These are phyloP conservation scores for Xylariaceae sp. DNA, from an alignment of 2,329 filamentous ascomycete species.

Conservation along the genomic window DNA sequence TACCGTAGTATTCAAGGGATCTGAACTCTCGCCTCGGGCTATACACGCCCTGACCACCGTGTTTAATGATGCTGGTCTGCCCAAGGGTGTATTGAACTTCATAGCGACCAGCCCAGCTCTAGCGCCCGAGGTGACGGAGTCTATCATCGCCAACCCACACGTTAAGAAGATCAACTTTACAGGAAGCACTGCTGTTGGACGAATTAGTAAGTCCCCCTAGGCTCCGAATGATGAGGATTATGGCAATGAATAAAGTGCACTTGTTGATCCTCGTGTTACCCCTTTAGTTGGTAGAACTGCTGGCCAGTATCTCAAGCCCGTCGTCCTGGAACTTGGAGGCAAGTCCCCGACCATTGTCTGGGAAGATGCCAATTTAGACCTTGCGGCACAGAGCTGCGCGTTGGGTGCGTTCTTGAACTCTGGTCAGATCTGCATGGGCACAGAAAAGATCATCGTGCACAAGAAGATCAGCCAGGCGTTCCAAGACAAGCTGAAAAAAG, in stretches of 20 bases:
- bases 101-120: slow-evolving; percentile 54
- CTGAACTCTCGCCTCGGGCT: slow-evolving; percentile 52
- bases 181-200: slow-evolving; percentile 59
- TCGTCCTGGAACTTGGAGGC: slow-evolving; percentile 64
- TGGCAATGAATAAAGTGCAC: neutral
- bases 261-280: neutral
- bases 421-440: slow-evolving; percentile 67
- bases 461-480: slow-evolving; percentile 50
- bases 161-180: slow-evolving; percentile 69
- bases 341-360: slow-evolving; percentile 63
- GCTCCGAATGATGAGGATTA: neutral
- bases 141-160: slow-evolving; percentile 54
- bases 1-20: slow-evolving; percentile 59
- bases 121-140: slow-evolving; percentile 54
- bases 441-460: slow-evolving; percentile 62
- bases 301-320: slow-evolving; percentile 61
- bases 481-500: slow-evolving; percentile 32
- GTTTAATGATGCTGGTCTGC: slow-evolving; percentile 60
- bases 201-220: slow-evolving; percentile 39
- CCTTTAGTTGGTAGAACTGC: slow-evolving; percentile 48
- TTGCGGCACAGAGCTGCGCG: slow-evolving; percentile 54
- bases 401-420: slow-evolving; percentile 57
- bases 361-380: slow-evolving; percentile 60
- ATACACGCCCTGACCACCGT: slow-evolving; percentile 53
- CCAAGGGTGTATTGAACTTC: slow-evolving; percentile 59